Conservation (phyloP, 305 asterid genomes). For the Fraxinus nigra region DNA sequence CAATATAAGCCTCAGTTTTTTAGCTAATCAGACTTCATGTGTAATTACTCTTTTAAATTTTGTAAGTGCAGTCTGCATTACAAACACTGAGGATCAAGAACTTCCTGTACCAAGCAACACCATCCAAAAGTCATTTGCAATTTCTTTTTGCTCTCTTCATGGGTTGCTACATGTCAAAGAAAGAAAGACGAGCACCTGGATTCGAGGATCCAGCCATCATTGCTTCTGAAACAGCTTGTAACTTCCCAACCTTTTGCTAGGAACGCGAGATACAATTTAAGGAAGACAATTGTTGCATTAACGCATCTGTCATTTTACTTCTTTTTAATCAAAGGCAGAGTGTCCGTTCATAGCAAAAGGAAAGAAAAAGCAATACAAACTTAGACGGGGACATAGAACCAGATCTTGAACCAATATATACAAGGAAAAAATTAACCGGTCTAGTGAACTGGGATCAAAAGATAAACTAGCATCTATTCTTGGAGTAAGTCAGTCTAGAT, state of each 20-base stretch:
- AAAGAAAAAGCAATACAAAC: not conserved
- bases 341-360: not conserved
- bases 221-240: conserved; percentile 29
- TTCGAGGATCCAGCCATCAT: conserved; percentile 15
- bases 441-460: not conserved
- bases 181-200: not conserved
- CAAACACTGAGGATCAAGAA: not conserved
- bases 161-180: conserved; percentile 19
- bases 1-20: not conserved
- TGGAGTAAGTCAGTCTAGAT: not conserved
- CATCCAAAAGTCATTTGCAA: not conserved
- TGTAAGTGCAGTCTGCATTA: not conserved
- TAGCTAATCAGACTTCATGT: not conserved
- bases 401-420: not conserved
- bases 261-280: not conserved
- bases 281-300: not conserved
- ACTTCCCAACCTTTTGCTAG: not conserved
- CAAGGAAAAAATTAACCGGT: not conserved
- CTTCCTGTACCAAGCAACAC: not conserved
- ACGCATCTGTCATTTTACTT: not conserved
- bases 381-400: not conserved
- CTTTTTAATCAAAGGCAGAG: not conserved
- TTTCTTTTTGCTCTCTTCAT: conserved; percentile 3
- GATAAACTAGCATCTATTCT: not conserved
- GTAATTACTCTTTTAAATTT: not conserved